A percentile compares a stretch with the other conserved stretches of the same genome.
These are phyloP conservation scores for Vigna radiata DNA, from an alignment of 306 rosid genomes.

Conservation along the genomic window DNA sequence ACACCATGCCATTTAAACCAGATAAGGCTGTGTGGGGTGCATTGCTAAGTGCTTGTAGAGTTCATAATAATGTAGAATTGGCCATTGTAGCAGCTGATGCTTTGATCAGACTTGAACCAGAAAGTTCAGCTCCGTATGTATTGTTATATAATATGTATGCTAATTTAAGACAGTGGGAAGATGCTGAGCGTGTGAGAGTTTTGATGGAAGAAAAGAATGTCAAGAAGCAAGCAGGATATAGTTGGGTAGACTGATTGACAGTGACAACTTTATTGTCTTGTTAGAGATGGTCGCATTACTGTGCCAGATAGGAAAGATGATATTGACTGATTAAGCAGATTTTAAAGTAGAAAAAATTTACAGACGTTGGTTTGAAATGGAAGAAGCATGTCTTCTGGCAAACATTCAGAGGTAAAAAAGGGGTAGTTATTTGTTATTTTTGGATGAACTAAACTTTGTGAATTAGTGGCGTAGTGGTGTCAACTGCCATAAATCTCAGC, in stretches of 20 bases:
- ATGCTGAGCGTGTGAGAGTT: conserved; percentile 55
- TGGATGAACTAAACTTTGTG: conserved; percentile 26
- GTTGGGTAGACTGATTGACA: conserved; percentile 53
- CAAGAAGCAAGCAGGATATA: conserved; percentile 56
- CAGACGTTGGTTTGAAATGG: conserved; percentile 20
- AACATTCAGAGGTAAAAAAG: conserved; percentile 42
- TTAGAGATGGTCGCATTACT: conserved; percentile 16
- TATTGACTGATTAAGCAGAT: conserved; percentile 16
- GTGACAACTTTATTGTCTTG: conserved; percentile 22
- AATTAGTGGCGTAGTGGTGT: conserved; percentile 19
- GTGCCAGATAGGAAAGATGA: conserved; percentile 13
- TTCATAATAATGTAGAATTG: conserved; percentile 55
- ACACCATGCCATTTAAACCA: conserved; percentile 53
- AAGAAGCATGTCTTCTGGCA: conserved; percentile 33
- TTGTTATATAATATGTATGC: conserved; percentile 61
- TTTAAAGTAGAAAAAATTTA: neutral
- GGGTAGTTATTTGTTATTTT: conserved; percentile 34
- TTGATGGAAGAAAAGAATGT: conserved; percentile 52
- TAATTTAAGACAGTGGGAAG: conserved; percentile 58
- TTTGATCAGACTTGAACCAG: conserved; percentile 58
- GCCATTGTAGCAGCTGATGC: conserved; percentile 55
- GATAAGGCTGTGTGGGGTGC: conserved; percentile 66
- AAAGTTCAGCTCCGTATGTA: conserved; percentile 62
- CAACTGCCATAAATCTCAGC: conserved; percentile 16
- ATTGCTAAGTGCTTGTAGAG: conserved; percentile 57